Evolutionary conservation across 2,329 filamentous ascomycete species (phyloP).

Genomic region (Clarireedia monteithiana): DNA sequence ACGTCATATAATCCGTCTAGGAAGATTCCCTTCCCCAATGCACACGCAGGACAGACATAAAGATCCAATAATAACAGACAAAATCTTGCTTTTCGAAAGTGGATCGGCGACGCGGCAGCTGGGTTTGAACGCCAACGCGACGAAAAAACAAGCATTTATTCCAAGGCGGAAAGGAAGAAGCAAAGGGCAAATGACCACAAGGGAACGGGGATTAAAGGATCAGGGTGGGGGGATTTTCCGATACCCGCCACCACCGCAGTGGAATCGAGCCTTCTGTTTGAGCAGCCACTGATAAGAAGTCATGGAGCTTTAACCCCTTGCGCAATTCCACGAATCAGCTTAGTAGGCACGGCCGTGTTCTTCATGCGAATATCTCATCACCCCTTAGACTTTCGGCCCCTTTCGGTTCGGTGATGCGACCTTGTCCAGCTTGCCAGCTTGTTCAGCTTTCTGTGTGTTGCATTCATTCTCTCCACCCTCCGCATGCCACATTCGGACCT

Average conservation of each 20-base stretch:
- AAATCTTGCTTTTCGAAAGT: background rate
- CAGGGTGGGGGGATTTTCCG: background rate
- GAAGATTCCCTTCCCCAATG: no score
- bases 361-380: background rate
- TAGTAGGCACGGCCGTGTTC: background rate
- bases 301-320: background rate
- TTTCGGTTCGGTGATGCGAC: background rate
- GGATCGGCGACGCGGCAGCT: background rate
- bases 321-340: background rate
- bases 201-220: background rate
- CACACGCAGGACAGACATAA: no score
- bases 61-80: background rate
- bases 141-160: background rate
- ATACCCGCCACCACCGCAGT: background rate
- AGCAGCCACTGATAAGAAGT: background rate
- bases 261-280: background rate
- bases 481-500: background rate
- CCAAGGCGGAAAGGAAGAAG: background rate
- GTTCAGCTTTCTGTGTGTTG: no score
- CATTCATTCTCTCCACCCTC: background rate
- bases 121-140: background rate
- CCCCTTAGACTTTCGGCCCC: background rate
- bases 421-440: background rate
- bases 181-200: no score
- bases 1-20: no score